Evolutionary conservation across 768 basidiomycete genomes (phyloP).

Genomic region (Leccinellum albellum): DNA sequence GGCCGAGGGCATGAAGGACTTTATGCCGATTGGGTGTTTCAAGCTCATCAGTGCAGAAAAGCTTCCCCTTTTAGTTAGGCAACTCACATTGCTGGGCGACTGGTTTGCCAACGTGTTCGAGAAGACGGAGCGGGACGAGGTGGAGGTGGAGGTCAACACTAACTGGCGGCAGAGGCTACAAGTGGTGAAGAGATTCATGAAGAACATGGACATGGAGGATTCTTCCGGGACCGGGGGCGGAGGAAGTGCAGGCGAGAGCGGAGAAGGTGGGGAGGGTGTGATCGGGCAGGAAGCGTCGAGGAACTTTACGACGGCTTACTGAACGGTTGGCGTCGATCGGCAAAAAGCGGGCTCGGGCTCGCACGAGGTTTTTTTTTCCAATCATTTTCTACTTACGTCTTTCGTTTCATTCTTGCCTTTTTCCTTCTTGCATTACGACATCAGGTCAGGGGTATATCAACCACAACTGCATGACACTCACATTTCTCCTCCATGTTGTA

Average conservation of each 20-base stretch:
- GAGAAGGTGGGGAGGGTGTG: slow-evolving; percentile 38
- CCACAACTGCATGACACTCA: slow-evolving; percentile 6
- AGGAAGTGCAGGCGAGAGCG: slow-evolving; percentile 10
- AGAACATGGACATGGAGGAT: slow-evolving; percentile 24
- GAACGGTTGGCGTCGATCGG: slow-evolving; percentile 3
- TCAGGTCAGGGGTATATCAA: slow-evolving; percentile 6
- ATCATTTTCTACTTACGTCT: slow-evolving; percentile 2
- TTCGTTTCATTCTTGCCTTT: slow-evolving; percentile 15
- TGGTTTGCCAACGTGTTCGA: slow-evolving; percentile 87
- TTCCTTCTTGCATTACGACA: slow-evolving; percentile 8
- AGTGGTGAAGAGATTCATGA: slow-evolving; percentile 66
- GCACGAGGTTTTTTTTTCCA: not conserved
- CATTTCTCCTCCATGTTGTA: slow-evolving; percentile 11
- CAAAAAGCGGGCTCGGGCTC: slow-evolving; percentile 2
- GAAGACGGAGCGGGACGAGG: slow-evolving; percentile 67
- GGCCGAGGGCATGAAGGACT: slow-evolving; percentile 88
- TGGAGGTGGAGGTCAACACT: slow-evolving; percentile 73
- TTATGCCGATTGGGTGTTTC: slow-evolving; percentile 88
- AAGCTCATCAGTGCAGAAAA: slow-evolving; percentile 90
- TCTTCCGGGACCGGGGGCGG: slow-evolving; percentile 18
- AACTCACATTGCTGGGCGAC: slow-evolving; percentile 82
- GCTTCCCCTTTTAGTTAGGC: slow-evolving; percentile 83
- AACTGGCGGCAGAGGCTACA: slow-evolving; percentile 85
- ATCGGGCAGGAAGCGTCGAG: slow-evolving; percentile 50
- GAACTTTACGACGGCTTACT: slow-evolving; percentile 58